Conservation (phyloP, 352 stramenopile species). For the Globisporangium iwayamae region DNA sequence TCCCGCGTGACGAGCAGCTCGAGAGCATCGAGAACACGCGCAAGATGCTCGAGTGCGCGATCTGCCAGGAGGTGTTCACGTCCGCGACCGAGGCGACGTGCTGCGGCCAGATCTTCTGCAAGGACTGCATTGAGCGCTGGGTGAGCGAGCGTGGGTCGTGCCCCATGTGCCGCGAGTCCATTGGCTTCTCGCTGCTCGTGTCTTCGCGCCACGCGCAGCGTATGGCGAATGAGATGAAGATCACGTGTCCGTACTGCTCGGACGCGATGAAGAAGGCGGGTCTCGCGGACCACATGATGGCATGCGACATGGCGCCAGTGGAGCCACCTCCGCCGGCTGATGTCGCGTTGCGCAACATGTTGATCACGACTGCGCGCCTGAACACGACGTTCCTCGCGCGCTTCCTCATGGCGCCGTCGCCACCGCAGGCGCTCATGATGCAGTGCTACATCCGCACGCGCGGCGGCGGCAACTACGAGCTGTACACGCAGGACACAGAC, state of each 20-base stretch:
- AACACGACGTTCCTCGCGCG: conserved; percentile 47
- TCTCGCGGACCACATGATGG: conserved; percentile 56
- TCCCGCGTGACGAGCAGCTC: conserved; percentile 74
- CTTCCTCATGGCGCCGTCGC: conserved; percentile 59
- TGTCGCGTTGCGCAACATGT: conserved; percentile 55
- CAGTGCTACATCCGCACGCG: conserved; percentile 87
- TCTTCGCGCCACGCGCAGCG: conserved; percentile 67
- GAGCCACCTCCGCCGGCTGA: conserved; percentile 73
- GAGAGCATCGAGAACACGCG: conserved; percentile 76
- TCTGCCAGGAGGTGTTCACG: conserved; percentile 82
- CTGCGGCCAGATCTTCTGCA: conserved; percentile 85
- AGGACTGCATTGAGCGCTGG: conserved; percentile 81
- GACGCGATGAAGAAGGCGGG: conserved; percentile 72
- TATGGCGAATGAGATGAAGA: conserved; percentile 86
- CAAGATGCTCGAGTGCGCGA: conserved; percentile 86
- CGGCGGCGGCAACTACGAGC: conserved; percentile 77
- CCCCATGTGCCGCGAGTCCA: conserved; percentile 77
- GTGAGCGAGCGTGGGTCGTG: conserved; percentile 77
- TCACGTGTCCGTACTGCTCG: conserved; percentile 60
- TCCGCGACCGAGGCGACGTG: conserved; percentile 71
- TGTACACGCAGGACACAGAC: conserved; percentile 83
- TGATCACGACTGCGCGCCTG: conserved; percentile 55
- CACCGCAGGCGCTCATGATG: conserved; percentile 68
- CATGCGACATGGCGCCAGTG: conserved; percentile 64
- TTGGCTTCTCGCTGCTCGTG: conserved; percentile 64